Base-by-base conservation (phyloP, 1,284 basidiomycete species). In the Malassezia furfur region DNA sequence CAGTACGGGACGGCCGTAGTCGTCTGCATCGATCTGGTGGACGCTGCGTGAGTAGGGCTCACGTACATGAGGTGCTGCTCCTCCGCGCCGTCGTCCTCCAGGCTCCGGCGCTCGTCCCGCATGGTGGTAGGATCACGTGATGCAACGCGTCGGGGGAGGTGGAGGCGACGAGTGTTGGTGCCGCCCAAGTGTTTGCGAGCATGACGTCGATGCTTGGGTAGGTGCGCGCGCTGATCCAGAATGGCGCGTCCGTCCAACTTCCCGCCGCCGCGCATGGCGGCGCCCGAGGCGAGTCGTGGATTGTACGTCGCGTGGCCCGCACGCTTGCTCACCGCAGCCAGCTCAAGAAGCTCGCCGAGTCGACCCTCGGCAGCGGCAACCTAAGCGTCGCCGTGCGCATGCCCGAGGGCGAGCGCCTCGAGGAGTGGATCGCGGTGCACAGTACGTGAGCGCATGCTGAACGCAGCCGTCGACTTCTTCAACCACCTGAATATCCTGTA, bases 341-440 rank as follows among this genome's bases (percentile, higher is more conserved):
- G 77, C 79, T 96, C 62, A 84, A 91, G 75, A 91, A 93, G 76
- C 96, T 96, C 76, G 91, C 91, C 12, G 91, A 96, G 75, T 91
- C 91, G 32, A 96, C 91, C 11, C 79, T 96, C 72, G 91, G 93
- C 12, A 66, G 63, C 39, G 72, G 72, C 48, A 74, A 74, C 49
- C 62, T 74, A 6, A 61, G 70, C 12, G 58, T 67, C 9, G 72
- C 72, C 4, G 72, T 74, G 12, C 54, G 67, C 12, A 58, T 74
- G 3, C 72, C 72, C 12, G 69, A 73, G 31, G 72, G 72, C 32
- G 72, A 74, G 50, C 69, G 70, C 39, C 52, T 72, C 14, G 64
- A 74, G 50, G 72, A 74, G 54, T 74, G 72, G 72, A 57, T 74
- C 8, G 72, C 72, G 7, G 68, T 74, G 47, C 70, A 74, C 63